phyloP scores from a whole-genome alignment of 352 stramenopile species.

The Phytophthora sojae region DNA sequence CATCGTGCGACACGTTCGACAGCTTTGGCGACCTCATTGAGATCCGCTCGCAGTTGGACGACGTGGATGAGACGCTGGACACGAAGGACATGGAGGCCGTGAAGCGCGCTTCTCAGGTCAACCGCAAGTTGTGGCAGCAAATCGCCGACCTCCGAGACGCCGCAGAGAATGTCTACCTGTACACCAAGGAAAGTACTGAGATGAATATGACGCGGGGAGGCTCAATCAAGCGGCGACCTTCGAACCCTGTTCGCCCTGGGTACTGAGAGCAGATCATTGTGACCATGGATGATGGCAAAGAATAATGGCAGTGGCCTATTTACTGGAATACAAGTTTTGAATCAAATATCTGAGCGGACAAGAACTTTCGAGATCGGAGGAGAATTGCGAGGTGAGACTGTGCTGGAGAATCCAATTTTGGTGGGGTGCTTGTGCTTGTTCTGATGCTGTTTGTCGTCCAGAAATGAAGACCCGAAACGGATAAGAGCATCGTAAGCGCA shows the following conservation, averaged over 20 bases:
- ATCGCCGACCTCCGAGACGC: conserved; percentile 54
- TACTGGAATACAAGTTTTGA: conserved; percentile 39
- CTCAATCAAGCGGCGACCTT: conserved; percentile 10
- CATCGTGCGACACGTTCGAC: conserved; percentile 41
- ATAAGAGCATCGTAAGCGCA: conserved; percentile 16
- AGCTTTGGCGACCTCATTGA: conserved; percentile 42
- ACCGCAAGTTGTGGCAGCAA: conserved; percentile 52
- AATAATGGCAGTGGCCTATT: conserved; percentile 32
- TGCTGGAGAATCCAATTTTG: conserved; percentile 22
- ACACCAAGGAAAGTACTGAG: conserved; percentile 52
- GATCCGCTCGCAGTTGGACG: conserved; percentile 21
- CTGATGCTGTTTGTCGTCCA: conserved; percentile 2
- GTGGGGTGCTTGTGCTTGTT: conserved; percentile 7
- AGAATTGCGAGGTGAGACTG: conserved; percentile 11
- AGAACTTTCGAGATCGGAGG: background rate
- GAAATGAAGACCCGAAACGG: conserved; percentile 26
- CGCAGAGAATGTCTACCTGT: conserved; percentile 61
- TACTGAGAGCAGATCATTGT: conserved; percentile 14
- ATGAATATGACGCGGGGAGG: conserved; percentile 42
- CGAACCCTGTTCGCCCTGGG: conserved; percentile 5
- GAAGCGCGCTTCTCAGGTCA: conserved; percentile 35
- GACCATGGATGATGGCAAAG: conserved; percentile 7
- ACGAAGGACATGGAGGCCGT: conserved; percentile 52
- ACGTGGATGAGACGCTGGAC: conserved; percentile 51
- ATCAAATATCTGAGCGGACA: conserved; percentile 7